Conservation (phyloP, 371 early-diverging fungal genomes). For the Apophysomyces variabilis region DNA sequence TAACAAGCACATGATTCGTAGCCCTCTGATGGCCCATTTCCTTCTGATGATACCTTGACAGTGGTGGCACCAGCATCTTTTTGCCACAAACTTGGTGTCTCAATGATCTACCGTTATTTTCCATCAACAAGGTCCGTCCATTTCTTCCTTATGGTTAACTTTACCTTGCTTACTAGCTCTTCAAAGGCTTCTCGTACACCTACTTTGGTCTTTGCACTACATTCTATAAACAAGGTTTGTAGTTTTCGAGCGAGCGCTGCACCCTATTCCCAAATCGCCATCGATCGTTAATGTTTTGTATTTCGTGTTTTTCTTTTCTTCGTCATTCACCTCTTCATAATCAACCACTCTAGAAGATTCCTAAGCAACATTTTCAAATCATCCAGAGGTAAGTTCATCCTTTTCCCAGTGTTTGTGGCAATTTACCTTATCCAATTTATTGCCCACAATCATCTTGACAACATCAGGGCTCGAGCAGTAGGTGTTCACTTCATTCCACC, state of each 20-base stretch:
- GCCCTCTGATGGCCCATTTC: slow-evolving; percentile 18
- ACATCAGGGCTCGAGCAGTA: slow-evolving; percentile 86
- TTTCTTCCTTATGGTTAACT: slow-evolving; percentile 1
- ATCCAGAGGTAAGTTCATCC: neutral
- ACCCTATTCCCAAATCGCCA: slow-evolving; percentile 45
- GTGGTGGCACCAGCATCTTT: slow-evolving; percentile 54
- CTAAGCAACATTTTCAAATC: slow-evolving; percentile 26
- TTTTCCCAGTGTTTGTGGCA: no score
- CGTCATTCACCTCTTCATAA: slow-evolving; percentile 62
- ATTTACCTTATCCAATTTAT: slow-evolving; percentile 91
- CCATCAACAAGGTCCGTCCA: neutral
- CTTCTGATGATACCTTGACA: slow-evolving; percentile 27
- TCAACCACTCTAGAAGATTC: slow-evolving; percentile 82
- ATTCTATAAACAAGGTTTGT: slow-evolving; percentile 93
- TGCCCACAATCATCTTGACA: slow-evolving; percentile 97
- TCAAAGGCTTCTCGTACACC: slow-evolving; percentile 91
- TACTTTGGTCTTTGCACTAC: slow-evolving; percentile 91
- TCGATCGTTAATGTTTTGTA: neutral
- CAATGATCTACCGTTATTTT: slow-evolving; percentile 59
- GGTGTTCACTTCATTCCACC: slow-evolving; percentile 96
- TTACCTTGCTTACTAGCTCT: slow-evolving; percentile 86
- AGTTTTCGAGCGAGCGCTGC: slow-evolving; percentile 83
- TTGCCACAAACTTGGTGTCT: slow-evolving; percentile 81
- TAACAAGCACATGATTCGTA: slow-evolving; percentile 35
- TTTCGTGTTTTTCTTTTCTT: neutral